Evolutionary conservation across 2,329 filamentous ascomycete species (phyloP).

Genomic region (Ophiosphaerella korrae): DNA sequence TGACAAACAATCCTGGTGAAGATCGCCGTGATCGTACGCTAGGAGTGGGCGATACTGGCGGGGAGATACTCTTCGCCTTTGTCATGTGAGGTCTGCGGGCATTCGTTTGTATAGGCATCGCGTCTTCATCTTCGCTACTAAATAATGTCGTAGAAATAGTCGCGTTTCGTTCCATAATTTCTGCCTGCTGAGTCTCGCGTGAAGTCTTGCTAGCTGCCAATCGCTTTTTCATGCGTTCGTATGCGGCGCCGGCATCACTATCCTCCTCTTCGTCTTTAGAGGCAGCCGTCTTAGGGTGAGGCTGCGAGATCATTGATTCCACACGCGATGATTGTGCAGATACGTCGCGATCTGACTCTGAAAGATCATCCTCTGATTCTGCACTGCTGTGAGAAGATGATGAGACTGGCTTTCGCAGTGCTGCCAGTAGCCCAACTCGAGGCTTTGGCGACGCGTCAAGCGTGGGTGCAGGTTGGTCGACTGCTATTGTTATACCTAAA

Average conservation of each 20-base stretch:
- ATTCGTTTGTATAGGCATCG: slow-evolving; percentile 30
- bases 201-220: slow-evolving; percentile 41
- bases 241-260: slow-evolving; percentile 46
- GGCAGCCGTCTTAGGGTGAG: background rate
- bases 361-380: slow-evolving; percentile 42
- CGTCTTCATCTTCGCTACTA: slow-evolving; percentile 37
- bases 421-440: slow-evolving; percentile 27
- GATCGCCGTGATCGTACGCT: slow-evolving; percentile 38
- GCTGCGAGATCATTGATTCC: background rate
- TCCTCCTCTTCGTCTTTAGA: slow-evolving; percentile 25
- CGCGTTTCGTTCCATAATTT: slow-evolving; percentile 1
- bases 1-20: slow-evolving; percentile 64
- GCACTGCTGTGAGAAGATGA: slow-evolving; percentile 48
- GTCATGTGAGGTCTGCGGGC: slow-evolving; percentile 17
- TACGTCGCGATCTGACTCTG: slow-evolving; percentile 16
- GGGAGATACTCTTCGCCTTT: slow-evolving; percentile 17
- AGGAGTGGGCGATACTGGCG: slow-evolving; percentile 20
- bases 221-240: slow-evolving; percentile 54
- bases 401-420: slow-evolving; percentile 21
- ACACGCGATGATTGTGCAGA: background rate
- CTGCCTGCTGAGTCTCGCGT: slow-evolving; percentile 11
- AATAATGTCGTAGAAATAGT: slow-evolving; percentile 8
- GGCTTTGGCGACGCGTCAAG: slow-evolving; percentile 23
- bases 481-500: background rate
- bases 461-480: slow-evolving; percentile 4